Base-by-base conservation (phyloP, 148 eudicot genomes). In the Persicaria maculosa region DNA sequence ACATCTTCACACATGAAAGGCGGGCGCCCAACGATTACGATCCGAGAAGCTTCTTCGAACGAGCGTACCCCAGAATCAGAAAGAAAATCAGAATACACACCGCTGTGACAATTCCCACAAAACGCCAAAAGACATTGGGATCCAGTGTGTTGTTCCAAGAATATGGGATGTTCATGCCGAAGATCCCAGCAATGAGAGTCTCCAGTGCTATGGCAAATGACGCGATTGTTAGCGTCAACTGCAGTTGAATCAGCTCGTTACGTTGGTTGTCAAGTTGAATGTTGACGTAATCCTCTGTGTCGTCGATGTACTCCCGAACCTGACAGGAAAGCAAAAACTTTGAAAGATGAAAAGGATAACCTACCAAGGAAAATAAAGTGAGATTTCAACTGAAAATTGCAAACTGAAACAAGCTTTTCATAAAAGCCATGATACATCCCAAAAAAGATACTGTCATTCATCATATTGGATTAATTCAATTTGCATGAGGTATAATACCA, bases 281-380 rank as follows among this genome's bases (percentile, higher is more conserved):
- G 77, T 91, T 94, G 6, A 94, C 98, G 25, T 94, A 94, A 80
- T 92, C 98, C 79, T 95, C 98, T 4, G 98, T 95, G 84, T 95
- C 96, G 76, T 95, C 97, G 67, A 95, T 90, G 77, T 95, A 95
- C 77, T 95, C 98, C 20, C 97, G 92, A 8, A 95, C 97, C 98
- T 92, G 87, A 44, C 62, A 57, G 20, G 15, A 57, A 12, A 57
- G 5, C 6, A 57, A n/a, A 57, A 6, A 16, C 7, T 15, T 57
- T 16, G 25, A 7, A 67, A 2, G 11, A 36, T 25, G 71, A 15
- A 2, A 17, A 36, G 45, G 40, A 31, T 31, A 31, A 57, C 25
- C 25, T 5, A 6, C 9, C 4, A 68, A 68, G 11, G 43, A 31
- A 40, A 15, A 43, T 40, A 0, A 55, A 16, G 61, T n/a, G 22